These are phyloP conservation scores for Xylaria grammica DNA, from an alignment of 495 filamentous ascomycete species.

Conservation along the genomic window DNA sequence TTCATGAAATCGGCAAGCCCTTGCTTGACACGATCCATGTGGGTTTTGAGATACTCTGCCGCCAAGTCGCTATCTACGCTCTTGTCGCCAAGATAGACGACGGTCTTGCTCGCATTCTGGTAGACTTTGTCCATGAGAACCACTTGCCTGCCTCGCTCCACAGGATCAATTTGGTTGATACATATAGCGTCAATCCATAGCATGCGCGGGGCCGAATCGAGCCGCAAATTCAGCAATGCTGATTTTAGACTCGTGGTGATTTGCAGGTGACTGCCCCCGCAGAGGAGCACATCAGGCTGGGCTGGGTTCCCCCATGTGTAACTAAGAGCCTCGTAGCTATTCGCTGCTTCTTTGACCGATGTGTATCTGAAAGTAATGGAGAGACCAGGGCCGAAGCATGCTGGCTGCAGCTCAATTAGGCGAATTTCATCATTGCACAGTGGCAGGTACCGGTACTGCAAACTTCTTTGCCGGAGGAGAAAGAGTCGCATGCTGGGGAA, in stretches of 20 bases:
- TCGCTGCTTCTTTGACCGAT: neutral
- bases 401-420: neutral
- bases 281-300: neutral
- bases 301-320: neutral
- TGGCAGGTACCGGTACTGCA: neutral
- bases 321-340: neutral
- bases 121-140: neutral
- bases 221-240: neutral
- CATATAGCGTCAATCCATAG: neutral
- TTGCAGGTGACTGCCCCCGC: neutral
- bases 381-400: neutral
- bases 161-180: neutral
- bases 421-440: neutral
- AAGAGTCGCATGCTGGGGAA: neutral
- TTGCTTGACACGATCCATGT: neutral
- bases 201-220: neutral
- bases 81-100: neutral
- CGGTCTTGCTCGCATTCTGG: neutral
- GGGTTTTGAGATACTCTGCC: neutral
- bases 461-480: neutral
- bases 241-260: neutral
- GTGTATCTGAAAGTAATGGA: neutral
- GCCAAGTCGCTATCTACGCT: neutral
- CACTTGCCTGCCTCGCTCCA: neutral
- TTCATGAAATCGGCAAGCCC: neutral